These are phyloP conservation scores for Bruguiera parviflora DNA, from an alignment of 345 rosid species.

Conservation along the genomic window DNA sequence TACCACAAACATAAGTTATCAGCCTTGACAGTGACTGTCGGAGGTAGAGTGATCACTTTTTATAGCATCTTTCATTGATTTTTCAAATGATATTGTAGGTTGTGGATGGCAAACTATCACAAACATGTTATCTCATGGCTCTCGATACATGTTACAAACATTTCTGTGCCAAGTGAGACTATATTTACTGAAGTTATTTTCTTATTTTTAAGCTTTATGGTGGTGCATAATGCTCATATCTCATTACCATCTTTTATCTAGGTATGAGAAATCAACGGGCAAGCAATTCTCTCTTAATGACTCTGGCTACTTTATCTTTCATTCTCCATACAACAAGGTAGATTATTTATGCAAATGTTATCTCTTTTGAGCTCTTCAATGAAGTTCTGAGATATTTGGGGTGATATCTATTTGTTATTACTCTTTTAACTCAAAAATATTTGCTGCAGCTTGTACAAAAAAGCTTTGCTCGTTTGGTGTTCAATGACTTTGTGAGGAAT, in stretches of 20 bases:
- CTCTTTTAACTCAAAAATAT: conserved; percentile 17
- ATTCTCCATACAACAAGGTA: conserved; percentile 99
- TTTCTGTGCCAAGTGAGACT: conserved; percentile 74
- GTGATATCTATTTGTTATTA: neutral
- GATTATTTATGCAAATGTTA: neutral
- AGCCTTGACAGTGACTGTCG: neutral
- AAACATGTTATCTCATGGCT: conserved; percentile 98
- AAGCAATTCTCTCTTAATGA: conserved; percentile 77
- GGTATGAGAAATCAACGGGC: conserved; percentile 82
- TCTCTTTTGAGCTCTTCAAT: neutral
- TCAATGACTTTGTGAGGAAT: conserved; percentile 73
- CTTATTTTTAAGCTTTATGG: conserved; percentile 7
- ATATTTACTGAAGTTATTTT: conserved; percentile 1
- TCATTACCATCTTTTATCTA: conserved; percentile 25
- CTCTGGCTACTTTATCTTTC: conserved; percentile 81
- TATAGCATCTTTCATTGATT: neutral
- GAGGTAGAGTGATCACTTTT: neutral
- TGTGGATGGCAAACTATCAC: conserved; percentile 98
- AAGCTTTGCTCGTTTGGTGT: conserved; percentile 90
- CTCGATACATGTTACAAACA: conserved; percentile 86
- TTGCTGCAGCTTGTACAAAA: conserved; percentile 93
- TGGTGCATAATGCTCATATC: conserved; percentile 5
- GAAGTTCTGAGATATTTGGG: neutral
- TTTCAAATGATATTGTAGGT: conserved; percentile 49
- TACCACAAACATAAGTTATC: neutral